Evolutionary conservation across 2,329 filamentous ascomycete species (phyloP), one percentile per base, ranked within the genome.

Genomic region (Moelleriella libera): DNA sequence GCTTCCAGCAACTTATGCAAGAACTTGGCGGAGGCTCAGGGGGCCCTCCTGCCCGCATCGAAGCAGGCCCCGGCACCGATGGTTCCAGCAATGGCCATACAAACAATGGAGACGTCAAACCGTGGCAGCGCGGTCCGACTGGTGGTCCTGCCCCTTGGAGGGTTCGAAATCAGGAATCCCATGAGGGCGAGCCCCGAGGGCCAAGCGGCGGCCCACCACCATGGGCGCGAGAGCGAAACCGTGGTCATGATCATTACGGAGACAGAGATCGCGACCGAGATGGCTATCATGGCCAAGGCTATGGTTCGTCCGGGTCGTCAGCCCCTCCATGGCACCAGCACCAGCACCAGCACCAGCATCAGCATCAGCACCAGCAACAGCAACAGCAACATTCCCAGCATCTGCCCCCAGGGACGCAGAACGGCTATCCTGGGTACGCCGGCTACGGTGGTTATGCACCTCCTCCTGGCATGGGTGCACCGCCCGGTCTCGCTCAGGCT

Each of bases 61-160:
- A 94, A 68, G 87, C 83, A 52, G 87, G 85, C 10, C 85, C 87
- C 49, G 79, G 78, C 48, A 71, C 63, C 10, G 42, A 30, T 28
- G 42, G 10, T 11, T 2, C 5, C 42, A n/a, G 28, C 42, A 29
- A 30, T 49, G 61, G 63, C 47, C 57, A 69, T 53, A 78, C 82
- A 40, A 69, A 67, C 49, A 71, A 70, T 49, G 70, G 70, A 53
- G 80, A 83, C 55, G 72, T 78, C 55, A 90, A 87, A 66, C 89
- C 89, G 45, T 96, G 88, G 88, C 85, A 94, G 63, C 81, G 86
- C 60, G 86, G 83, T 39, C 86, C 88, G 14, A 88, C 85, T 31
- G 87, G 86, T 49, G 87, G 83, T 49, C 78, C 86, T 61, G 88
- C 88, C 55, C 88, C 88, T 6, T 95, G 89, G 87, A 74, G 76